Evolutionary conservation across 305 asterid genomes (phyloP).

Genomic region (Caryopteris hybrid): DNA sequence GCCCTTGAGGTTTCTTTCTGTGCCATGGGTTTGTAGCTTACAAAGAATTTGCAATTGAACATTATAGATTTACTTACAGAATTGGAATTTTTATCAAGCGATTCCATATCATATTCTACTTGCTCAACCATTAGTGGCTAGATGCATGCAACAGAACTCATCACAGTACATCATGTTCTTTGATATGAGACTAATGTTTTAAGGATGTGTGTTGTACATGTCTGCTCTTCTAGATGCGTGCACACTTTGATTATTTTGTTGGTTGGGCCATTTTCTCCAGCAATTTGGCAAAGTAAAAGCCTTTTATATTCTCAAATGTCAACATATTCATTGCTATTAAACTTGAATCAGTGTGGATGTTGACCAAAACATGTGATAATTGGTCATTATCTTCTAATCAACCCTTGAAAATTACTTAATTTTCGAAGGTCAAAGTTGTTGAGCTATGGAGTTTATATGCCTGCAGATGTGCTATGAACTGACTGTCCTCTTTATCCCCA

Average conservation of each 20-base stretch:
- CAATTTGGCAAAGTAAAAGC: neutral
- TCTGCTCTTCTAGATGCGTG: neutral
- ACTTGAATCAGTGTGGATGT: conserved; percentile 7
- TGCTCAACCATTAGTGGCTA: too few relatives aligned
- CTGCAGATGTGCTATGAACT: neutral
- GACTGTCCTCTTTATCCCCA: too few relatives aligned
- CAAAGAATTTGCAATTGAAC: too few relatives aligned
- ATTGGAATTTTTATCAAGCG: neutral
- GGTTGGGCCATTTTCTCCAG: neutral
- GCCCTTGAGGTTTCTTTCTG: neutral
- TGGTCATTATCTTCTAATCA: conserved; percentile 9
- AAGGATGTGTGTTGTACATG: neutral
- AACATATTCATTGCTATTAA: neutral
- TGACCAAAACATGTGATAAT: neutral
- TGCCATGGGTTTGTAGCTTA: neutral
- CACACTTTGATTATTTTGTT: neutral
- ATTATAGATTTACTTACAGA: neutral
- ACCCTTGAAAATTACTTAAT: neutral
- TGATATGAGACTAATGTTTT: neutral
- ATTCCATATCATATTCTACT: too few relatives aligned
- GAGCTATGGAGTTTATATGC: neutral
- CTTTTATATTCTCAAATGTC: neutral
- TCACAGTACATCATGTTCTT: neutral
- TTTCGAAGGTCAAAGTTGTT: conserved; percentile 15
- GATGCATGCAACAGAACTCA: too few relatives aligned